Evolutionary conservation across 768 basidiomycete genomes (phyloP).

Genomic region (Pisolithus microcarpus): DNA sequence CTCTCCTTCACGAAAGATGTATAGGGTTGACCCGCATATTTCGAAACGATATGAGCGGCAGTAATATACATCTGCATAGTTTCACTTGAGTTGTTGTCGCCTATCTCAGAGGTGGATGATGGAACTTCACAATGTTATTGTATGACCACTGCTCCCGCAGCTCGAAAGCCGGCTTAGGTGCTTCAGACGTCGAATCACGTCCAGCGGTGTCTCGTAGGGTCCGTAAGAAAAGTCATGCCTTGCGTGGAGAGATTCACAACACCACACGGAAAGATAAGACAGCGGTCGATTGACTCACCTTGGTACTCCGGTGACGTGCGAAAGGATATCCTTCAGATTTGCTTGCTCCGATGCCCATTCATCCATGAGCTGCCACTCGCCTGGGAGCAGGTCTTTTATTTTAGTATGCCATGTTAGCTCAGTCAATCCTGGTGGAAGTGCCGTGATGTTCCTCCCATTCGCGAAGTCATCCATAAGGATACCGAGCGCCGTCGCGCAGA

Average conservation of each 20-base stretch:
- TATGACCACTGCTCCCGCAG: constrained; percentile 33
- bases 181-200: constrained; percentile 18
- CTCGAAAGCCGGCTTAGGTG: constrained; percentile 28
- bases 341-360: constrained; percentile 32
- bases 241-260: neutral
- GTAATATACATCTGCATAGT: constrained; percentile 34
- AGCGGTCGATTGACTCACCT: constrained; percentile 16
- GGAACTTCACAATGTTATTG: constrained; percentile 29
- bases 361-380: constrained; percentile 35
- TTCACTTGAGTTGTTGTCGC: neutral
- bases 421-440: constrained; percentile 24
- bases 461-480: constrained; percentile 37
- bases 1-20: constrained; percentile 35
- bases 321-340: constrained; percentile 31
- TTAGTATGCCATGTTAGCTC: constrained; percentile 33
- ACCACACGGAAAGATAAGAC: neutral
- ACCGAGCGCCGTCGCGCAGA: constrained; percentile 32
- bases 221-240: constrained; percentile 32
- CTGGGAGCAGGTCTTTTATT: constrained; percentile 32
- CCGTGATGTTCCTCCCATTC: constrained; percentile 27
- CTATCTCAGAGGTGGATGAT: neutral
- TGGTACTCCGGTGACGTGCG: constrained; percentile 36
- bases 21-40: constrained; percentile 28
- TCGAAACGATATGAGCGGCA: constrained; percentile 27
- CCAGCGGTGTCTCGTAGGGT: constrained; percentile 20